Evolutionary conservation across 345 rosid species (phyloP), one percentile per base, ranked within the genome.

Genomic region (Noccaea bulbosa): DNA sequence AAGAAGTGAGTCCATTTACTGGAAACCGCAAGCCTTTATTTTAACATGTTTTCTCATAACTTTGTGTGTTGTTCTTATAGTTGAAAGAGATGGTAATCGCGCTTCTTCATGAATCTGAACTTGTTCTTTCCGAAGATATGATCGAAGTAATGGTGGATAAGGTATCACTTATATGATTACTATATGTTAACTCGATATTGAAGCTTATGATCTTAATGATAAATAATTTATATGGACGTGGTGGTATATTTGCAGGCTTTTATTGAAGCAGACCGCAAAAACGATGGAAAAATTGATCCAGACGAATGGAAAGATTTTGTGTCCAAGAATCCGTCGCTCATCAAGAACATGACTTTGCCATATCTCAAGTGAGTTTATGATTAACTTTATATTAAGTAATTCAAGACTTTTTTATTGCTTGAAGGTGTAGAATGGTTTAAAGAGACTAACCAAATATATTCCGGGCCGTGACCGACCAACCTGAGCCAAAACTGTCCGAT

Each of bases 21-120:
- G 0, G 6, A 9, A 40, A 3, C 48, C n/a, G 2, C 32, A 2
- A 39, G 15, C 7, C 8, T 67, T 15, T 30, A 32, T 0, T 40
- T 52, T 51, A 48, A 57, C 15, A 65, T 10, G 8, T 33, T 22
- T 4, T 11, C 4, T 5, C 9, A 6, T 59, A 51, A 20, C 14
- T 61, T 32, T 45, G 33, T 37, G 38, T 48, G 35, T 32, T 40
- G 11, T 27, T 69, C 7, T 41, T 52, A 20, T 43, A 93, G 98
- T 77, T 93, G 77, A 93, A 82, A 81, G 91, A 84, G 82, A 93
- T 93, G 98, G 98, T 93, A n/a, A 15, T 87, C 70, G 98, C 94
- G 8, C 89, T 93, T 59, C 83, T 91, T 69, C 85, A 87, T 8
- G 98, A 93, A 80, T 93, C 98, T 0, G 96, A 91, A 44, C 86